These are phyloP conservation scores for Eutreptiella sp. DNA, from an alignment of 208 protist species.

Conservation along the genomic window DNA sequence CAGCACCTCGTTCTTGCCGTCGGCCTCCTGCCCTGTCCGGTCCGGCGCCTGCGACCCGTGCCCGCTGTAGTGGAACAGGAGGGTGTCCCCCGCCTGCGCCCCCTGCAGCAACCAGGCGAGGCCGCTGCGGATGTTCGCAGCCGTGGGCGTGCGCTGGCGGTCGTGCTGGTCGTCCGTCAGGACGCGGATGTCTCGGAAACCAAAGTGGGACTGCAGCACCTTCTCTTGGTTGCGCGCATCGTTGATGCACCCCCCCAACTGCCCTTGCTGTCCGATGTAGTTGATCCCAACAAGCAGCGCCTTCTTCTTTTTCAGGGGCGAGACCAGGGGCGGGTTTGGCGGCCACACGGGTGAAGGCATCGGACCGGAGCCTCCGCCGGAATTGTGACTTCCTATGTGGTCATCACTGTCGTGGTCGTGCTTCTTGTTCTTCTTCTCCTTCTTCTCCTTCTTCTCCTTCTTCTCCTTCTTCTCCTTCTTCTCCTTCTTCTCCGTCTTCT, in stretches of 20 bases:
- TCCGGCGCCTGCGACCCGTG: conserved; percentile 37
- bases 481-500: too few relatives aligned
- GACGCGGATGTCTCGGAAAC: conserved; percentile 3
- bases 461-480: too few relatives aligned
- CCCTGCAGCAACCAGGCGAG: conserved; percentile 1
- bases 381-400: too few relatives aligned
- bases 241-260: conserved; percentile 18
- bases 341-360: too few relatives aligned
- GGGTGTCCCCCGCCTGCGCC: conserved; percentile 18
- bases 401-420: too few relatives aligned
- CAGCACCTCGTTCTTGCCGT: conserved; percentile 37
- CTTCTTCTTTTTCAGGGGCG: too few relatives aligned
- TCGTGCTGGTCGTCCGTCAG: neutral
- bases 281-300: conserved; percentile 17
- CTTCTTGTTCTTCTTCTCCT: too few relatives aligned
- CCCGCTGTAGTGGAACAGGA: conserved; percentile 39
- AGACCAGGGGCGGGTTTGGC: too few relatives aligned
- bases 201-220: neutral
- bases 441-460: too few relatives aligned
- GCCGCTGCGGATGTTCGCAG: conserved; percentile 6
- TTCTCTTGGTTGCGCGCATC: neutral
- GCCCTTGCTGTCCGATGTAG: conserved; percentile 2
- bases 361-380: too few relatives aligned
- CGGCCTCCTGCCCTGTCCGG: conserved; percentile 24
- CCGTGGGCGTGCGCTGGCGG: conserved; percentile 1